Conservation (phyloP, 2,329 filamentous ascomycete species). For the Clarireedia homoeocarpa region DNA sequence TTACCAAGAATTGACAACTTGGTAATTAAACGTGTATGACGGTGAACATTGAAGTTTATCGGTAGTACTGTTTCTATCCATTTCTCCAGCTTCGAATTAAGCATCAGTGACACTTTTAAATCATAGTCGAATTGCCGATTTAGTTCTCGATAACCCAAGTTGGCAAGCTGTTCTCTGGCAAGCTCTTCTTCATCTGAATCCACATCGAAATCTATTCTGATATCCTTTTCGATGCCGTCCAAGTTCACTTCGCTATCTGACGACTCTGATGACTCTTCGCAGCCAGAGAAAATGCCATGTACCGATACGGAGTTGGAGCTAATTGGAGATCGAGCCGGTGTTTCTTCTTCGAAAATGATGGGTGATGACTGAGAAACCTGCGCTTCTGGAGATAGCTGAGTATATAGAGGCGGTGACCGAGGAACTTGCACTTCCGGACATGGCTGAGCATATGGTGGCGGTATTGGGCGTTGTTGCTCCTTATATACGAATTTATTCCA, state of each 20-base stretch:
- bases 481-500: not conserved
- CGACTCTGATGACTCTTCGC: not conserved
- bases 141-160: not conserved
- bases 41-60: not conserved
- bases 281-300: not conserved
- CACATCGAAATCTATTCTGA: not conserved
- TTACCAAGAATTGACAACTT: not conserved
- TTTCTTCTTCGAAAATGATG: not conserved
- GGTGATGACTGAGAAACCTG: not conserved
- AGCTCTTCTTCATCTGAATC: not conserved
- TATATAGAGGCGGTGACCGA: not conserved
- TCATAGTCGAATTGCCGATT: not conserved
- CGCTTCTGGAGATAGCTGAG: not conserved
- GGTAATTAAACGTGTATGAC: not conserved
- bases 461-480: too few relatives aligned
- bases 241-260: not conserved
- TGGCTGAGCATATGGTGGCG: not conserved
- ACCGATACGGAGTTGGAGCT: not conserved
- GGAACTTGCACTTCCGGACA: not conserved
- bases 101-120: not conserved
- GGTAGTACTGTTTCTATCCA: not conserved
- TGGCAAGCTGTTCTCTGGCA: not conserved
- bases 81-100: not conserved
- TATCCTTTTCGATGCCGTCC: not conserved
- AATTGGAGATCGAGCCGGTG: not conserved